Evolutionary conservation across 805 yeast species (phyloP), one percentile per base, ranked within the genome.

Genomic region (Kazachstania martiniae): DNA sequence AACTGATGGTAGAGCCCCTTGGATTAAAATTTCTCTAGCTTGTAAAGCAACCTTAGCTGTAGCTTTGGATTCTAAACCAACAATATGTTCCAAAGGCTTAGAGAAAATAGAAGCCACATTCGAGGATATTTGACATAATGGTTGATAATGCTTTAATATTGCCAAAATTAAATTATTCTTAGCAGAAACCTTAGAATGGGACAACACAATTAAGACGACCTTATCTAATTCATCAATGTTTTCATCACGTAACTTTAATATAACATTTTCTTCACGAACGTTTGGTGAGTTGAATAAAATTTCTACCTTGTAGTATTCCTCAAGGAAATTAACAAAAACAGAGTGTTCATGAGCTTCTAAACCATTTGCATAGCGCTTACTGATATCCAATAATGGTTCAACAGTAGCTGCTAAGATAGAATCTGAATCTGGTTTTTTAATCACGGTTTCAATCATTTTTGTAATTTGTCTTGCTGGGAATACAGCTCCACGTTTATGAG

Each of bases 21-120:
- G 95, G 50, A 91, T 91, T 50, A 91, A 72, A 38, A 93, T 81
- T 63, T 93, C 99, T 56, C 97, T 77, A 2, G 97, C 96, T 60
- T 84, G 86, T 53, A 91, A 67, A 18, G 95, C 84, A 31, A 89
- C 96, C 66, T 87, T 89, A 18, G 95, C 89, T 23, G 95, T 76
- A 7, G 84, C 74, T 55, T 95, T 79, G 17, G 91, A 72, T 48
- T 89, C 97, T 42, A 91, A 70, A 56, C 83, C 91, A 33, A 87
- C 94, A 46, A 93, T 67, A 35, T 72, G 66, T 60, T 77, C 79
- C 64, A 91, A 72, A 3, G 83, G 70, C 10, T 69, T 73, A 44
- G 83, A 75, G 53, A 91, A 70, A 37, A 72, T 65, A 41, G 69
- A 62, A 26, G 86, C 80, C 42, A 82, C 74, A 24, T 70, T 72